Percentiles rank a stretch among this genome's conserved stretches.
phyloP scores from a whole-genome alignment of 2,329 filamentous ascomycete species.

The Fusarium domesticum region DNA sequence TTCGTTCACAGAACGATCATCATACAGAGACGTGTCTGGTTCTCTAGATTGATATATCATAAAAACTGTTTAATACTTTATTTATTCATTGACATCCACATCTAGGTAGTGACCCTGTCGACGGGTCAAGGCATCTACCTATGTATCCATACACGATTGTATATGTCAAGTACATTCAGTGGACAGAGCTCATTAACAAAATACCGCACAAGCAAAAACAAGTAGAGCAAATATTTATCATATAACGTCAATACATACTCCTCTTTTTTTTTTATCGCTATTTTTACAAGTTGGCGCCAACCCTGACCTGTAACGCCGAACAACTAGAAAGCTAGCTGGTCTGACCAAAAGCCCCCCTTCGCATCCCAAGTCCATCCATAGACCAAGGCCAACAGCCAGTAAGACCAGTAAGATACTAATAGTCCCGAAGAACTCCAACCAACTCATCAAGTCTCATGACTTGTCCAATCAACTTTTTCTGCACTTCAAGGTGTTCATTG shows the following conservation, averaged over 20 bases:
- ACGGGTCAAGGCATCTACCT: too few relatives aligned
- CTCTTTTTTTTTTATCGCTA: neutral
- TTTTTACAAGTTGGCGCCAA: neutral
- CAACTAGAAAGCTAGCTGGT: neutral
- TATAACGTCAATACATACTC: neutral
- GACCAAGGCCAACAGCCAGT: neutral
- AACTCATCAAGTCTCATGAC: constrained; percentile 79
- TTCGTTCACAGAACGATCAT: too few relatives aligned
- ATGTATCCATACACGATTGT: too few relatives aligned
- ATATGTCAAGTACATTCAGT: too few relatives aligned
- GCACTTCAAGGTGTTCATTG: constrained; percentile 57
- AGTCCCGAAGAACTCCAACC: constrained; percentile 79
- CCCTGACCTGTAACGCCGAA: neutral
- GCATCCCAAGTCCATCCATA: neutral
- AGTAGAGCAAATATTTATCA: too few relatives aligned
- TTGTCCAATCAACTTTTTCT: constrained; percentile 74
- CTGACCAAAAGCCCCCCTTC: neutral
- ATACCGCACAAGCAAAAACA: too few relatives aligned
- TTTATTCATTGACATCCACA: too few relatives aligned
- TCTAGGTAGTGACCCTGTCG: too few relatives aligned
- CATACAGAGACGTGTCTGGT: too few relatives aligned
- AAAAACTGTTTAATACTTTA: too few relatives aligned
- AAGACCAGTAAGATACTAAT: constrained; percentile 46
- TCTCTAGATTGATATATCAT: too few relatives aligned
- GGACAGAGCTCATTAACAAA: too few relatives aligned